Conservation (phyloP, 1,284 basidiomycete species). For the Boletus semigastroideus region DNA sequence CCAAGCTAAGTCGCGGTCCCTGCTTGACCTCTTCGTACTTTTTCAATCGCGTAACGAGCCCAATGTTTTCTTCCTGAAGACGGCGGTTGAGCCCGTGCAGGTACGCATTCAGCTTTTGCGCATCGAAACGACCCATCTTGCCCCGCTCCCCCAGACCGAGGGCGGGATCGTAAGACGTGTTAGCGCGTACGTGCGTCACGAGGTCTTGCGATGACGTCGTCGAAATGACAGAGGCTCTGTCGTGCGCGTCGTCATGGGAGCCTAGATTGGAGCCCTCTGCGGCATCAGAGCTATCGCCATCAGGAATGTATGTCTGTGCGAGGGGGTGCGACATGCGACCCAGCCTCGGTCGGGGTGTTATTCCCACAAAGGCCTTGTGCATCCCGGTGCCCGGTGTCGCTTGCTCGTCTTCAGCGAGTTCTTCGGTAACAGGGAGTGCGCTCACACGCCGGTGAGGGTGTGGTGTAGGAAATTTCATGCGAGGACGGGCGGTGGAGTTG, state of each 20-base stretch:
- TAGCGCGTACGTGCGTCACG: slow-evolving; percentile 74
- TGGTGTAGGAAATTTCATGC: slow-evolving; percentile 62
- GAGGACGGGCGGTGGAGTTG: slow-evolving; percentile 73
- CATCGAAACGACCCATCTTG: slow-evolving; percentile 75
- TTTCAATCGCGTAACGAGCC: slow-evolving; percentile 49
- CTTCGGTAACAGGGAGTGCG: slow-evolving; percentile 22
- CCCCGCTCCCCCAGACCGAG: slow-evolving; percentile 65
- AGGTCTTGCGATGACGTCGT: slow-evolving; percentile 83
- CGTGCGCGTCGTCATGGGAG: slow-evolving; percentile 34
- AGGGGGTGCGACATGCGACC: slow-evolving; percentile 61
- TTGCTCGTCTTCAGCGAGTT: slow-evolving; percentile 17
- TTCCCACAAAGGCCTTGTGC: slow-evolving; percentile 56
- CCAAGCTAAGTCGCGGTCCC: slow-evolving; percentile 22
- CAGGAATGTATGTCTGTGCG: slow-evolving; percentile 39
- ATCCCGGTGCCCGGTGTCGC: slow-evolving; percentile 31
- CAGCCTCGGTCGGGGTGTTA: slow-evolving; percentile 55
- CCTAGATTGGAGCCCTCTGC: slow-evolving; percentile 14
- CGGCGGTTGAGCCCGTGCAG: slow-evolving; percentile 77
- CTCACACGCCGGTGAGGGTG: slow-evolving; percentile 48
- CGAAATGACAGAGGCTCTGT: slow-evolving; percentile 67
- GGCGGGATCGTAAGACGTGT: slow-evolving; percentile 80
- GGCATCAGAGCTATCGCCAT: slow-evolving; percentile 18
- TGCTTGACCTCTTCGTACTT: slow-evolving; percentile 42
- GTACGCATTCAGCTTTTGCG: slow-evolving; percentile 77
- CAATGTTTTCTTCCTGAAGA: slow-evolving; percentile 79